Base-by-base conservation (phyloP, 2,329 filamentous ascomycete genomes). In the Penicillium digitatum region DNA sequence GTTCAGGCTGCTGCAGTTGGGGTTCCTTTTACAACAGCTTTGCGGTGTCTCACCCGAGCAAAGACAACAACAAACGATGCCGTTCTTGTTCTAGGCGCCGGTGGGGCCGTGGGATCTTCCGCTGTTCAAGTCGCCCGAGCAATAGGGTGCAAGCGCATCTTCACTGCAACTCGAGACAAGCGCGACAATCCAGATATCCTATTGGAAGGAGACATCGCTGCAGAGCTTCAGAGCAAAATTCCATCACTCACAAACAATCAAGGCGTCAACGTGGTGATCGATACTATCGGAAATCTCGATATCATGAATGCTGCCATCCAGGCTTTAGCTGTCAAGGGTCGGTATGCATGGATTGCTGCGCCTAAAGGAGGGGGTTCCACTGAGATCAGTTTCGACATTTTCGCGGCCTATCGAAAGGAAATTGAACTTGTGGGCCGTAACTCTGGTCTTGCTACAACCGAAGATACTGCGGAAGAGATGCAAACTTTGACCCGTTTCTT, bases 51-150 rank as follows among this genome's bases (percentile, higher is more conserved):
- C 20, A 53, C 38, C 20, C 50, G 62, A 27, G 63, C 65, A 9
- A 45, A 54, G 10, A 62, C 57, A 1, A 65, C 60, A 2, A 56
- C 53, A 2, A 59, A 48, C 27, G 68, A 72, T 24, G 55, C 50
- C 2, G 66, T 72, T 2, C 59, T 70, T n/a, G 62, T 71, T 1
- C 57, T 69, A 2, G 68, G 69, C 2, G 60, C 66, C 5, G 63
- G 52, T 11, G 69, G 69, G 3, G 58, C 61, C 26, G 69, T 72
- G 12, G 69, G 69, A 4, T 62, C 58, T 14, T 57, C 66, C 12
- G 63, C 58, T 6, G 61, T 61, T 26, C 61, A 68, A 29, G 56
- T 69, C 38, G 66, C 63, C 2, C 47, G 47, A 20, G 56, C 58
- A 24, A 61, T 59, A 47, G 66, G 67, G 14, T 70, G 66, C 46